Evolutionary conservation across 371 early-diverging fungal genomes (phyloP).

Genomic region (Enterocytospora artemiae): DNA sequence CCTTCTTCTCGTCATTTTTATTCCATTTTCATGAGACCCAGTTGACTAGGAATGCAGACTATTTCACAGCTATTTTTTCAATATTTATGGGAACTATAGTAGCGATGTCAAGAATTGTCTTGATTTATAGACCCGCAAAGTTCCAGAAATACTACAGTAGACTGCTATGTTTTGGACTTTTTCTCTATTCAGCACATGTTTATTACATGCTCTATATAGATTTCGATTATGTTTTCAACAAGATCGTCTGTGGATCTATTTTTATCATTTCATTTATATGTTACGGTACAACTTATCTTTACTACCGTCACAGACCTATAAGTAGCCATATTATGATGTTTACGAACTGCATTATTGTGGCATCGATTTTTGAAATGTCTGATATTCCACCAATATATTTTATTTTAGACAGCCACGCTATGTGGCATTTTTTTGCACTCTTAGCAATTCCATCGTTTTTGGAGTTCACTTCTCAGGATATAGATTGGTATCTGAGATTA

Average conservation of each 20-base stretch:
- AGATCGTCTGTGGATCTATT: conserved; percentile 30
- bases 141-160: background rate
- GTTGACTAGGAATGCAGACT: conserved; percentile 43
- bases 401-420: conserved; percentile 50
- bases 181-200: conserved; percentile 35
- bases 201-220: conserved; percentile 41
- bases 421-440: conserved; percentile 35
- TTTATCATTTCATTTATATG: conserved; percentile 14
- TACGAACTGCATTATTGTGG: conserved; percentile 22
- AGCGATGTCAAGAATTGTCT: conserved; percentile 18
- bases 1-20: conserved; percentile 39
- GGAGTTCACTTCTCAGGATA: background rate
- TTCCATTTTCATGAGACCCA: conserved; percentile 50
- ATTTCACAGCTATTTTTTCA: conserved; percentile 41
- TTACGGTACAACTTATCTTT: conserved; percentile 15
- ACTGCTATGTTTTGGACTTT: background rate
- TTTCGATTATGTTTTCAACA: conserved; percentile 49
- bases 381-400: conserved; percentile 45
- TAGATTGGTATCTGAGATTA: background rate
- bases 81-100: conserved; percentile 29
- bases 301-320: conserved; percentile 1
- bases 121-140: conserved; percentile 5
- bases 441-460: background rate
- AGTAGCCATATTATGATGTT: conserved; percentile 27
- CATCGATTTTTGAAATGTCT: conserved; percentile 34